Base-by-base conservation (phyloP, 2,329 filamentous ascomycete genomes). In the Metarhizium brunneum region DNA sequence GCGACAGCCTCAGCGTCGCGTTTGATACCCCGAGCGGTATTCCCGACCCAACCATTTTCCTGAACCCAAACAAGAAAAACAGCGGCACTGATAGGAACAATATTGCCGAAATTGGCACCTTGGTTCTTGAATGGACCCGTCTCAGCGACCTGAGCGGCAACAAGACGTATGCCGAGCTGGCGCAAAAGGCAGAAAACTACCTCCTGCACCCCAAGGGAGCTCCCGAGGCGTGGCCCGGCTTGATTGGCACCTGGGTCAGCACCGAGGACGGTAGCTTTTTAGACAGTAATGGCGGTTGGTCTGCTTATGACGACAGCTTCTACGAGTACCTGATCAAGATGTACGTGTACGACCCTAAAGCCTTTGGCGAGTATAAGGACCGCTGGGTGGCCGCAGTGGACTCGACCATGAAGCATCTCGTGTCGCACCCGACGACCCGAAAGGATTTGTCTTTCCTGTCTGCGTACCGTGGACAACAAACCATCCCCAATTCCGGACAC, bases 281-380 rank as follows among this genome's bases (percentile, higher is more conserved):
- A 14, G 82, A 92, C 65, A 79, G 79, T 29, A 64, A 61, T 2
- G 90, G 91, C 53, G 87, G 88, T 48, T 95, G 90, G 90, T 80
- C 82, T 43, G 89, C 86, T 52, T 86, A 87, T 6, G 81, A 80
- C 35, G 90, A 95, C 68, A 89, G 84, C 47, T 95, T 86, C 72
- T 95, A 95, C 72, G 90, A 95, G 71, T 95, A 95, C 64, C 80
- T 95, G 36, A 86, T 95, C 69, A 95, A 95, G 75, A 92, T 94
- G 88, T 95, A 85, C 64, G 70, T 92, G 54, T 95, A 95, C 68
- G 86, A 92, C 65, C 76, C 82, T 0, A 62, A 68, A 6, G 77
- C 82, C 3, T 95, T 88, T 63, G 70, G 64, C 2, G 59, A 69
- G 2, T 90, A 92, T 72, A 83, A 78, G 63, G 85, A 92, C 59